Percentiles rank a stretch among this genome's conserved stretches.
These are phyloP conservation scores for Fusarium sp. DNA, from an alignment of 2,329 filamentous ascomycete genomes.

Conservation along the genomic window DNA sequence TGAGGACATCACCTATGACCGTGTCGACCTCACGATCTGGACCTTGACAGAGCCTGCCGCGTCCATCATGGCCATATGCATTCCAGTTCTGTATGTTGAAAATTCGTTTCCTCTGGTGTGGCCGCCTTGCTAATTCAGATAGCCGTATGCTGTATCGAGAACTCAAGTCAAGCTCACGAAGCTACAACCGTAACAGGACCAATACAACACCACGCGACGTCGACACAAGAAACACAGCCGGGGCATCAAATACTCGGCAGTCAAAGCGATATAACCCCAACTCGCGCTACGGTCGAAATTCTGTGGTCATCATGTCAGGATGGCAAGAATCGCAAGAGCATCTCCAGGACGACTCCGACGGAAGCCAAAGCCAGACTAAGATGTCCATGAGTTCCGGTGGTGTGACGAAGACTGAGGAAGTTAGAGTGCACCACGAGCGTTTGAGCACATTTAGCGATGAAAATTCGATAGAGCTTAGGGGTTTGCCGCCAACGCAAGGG, in stretches of 20 bases:
- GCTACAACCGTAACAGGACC: slow-evolving; percentile 41
- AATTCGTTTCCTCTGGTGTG: fast-evolving
- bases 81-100: slow-evolving; percentile 45
- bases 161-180: slow-evolving; percentile 43
- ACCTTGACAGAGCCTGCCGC: slow-evolving; percentile 48
- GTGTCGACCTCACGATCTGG: slow-evolving; percentile 49
- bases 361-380: not conserved
- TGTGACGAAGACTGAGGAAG: slow-evolving; percentile 45
- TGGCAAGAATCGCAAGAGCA: slow-evolving; percentile 48
- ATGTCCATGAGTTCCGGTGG: slow-evolving; percentile 24
- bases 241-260: slow-evolving; percentile 7
- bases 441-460: slow-evolving; percentile 31
- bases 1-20: slow-evolving; percentile 46
- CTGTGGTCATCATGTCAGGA: slow-evolving; percentile 46
- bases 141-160: slow-evolving; percentile 49
- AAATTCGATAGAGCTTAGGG: slow-evolving; percentile 35
- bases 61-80: slow-evolving; percentile 49
- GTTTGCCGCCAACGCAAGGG: slow-evolving; percentile 6
- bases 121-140: not conserved
- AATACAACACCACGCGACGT: slow-evolving; percentile 14
- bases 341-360: slow-evolving; percentile 39
- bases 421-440: slow-evolving; percentile 40
- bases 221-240: not conserved
- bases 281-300: slow-evolving; percentile 43
- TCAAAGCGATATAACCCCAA: slow-evolving; percentile 30